phyloP scores from a whole-genome alignment of 129 eudicot species.

The Tagetes patula region DNA sequence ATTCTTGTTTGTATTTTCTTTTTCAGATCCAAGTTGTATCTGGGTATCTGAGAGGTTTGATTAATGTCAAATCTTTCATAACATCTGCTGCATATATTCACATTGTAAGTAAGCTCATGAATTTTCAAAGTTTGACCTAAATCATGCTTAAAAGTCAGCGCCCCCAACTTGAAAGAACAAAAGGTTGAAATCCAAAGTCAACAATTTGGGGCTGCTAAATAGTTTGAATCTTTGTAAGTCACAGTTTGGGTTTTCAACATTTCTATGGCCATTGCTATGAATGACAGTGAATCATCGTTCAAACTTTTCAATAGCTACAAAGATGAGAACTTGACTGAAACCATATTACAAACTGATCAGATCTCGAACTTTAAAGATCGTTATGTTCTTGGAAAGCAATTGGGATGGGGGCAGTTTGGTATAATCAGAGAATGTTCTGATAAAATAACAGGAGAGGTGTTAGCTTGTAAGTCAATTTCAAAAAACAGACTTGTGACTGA shows the following conservation, averaged over 20 bases:
- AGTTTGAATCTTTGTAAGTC: conserved; percentile 28
- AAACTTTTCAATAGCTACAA: conserved; percentile 51
- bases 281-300: conserved; percentile 42
- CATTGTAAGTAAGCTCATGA: background rate
- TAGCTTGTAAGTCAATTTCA: conserved; percentile 88
- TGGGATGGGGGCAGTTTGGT: conserved; percentile 88
- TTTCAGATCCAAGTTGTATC: conserved; percentile 43
- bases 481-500: conserved; percentile 68
- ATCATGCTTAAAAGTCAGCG: no score
- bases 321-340: conserved; percentile 47
- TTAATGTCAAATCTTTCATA: conserved; percentile 18
- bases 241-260: conserved; percentile 16
- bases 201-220: conserved; percentile 21
- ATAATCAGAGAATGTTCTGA: conserved; percentile 65
- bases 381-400: conserved; percentile 63
- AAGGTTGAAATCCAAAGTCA: conserved; percentile 3
- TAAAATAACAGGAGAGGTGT: conserved; percentile 53
- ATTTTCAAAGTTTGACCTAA: no score
- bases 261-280: conserved; percentile 69
- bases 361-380: conserved; percentile 51
- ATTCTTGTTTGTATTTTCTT: conserved; percentile 2
- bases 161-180: background rate
- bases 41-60: conserved; percentile 25
- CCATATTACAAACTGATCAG: conserved; percentile 50
- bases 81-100: conserved; percentile 3